Conservation (phyloP, 73 alveolate species). For the Symbiodinium natans region DNA sequence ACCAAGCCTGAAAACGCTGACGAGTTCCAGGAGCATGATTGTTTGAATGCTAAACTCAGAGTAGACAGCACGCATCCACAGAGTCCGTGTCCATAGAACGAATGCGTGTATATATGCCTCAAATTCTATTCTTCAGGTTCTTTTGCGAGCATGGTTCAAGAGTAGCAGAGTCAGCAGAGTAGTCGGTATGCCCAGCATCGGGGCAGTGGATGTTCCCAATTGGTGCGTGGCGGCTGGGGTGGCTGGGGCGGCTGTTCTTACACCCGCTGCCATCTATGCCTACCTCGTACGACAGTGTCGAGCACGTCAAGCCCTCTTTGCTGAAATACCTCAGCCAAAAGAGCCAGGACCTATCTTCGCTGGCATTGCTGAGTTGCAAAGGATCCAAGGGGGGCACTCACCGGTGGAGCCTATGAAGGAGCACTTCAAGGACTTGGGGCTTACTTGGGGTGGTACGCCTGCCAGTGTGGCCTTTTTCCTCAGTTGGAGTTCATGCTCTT, state of each 20-base stretch:
- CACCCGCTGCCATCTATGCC: conserved; percentile 53
- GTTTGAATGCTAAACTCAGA: no score
- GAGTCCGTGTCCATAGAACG: no score
- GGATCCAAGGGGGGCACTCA: background rate
- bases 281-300: conserved; percentile 25
- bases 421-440: conserved; percentile 11
- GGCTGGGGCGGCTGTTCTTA: conserved; percentile 23
- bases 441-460: conserved; percentile 36
- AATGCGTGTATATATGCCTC: no score
- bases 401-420: background rate
- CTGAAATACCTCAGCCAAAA: conserved; percentile 33
- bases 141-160: no score
- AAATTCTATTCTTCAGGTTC: no score
- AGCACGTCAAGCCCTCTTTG: background rate
- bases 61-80: no score
- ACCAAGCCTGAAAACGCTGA: background rate
- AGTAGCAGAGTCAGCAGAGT: no score
- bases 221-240: conserved; percentile 66
- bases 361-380: no score
- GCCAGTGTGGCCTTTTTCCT: conserved; percentile 43
- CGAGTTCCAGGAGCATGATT: no score
- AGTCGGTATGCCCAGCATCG: conserved; percentile 59
- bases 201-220: conserved; percentile 58
- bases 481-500: conserved; percentile 5
- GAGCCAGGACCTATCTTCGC: background rate